Base-by-base conservation (phyloP, 768 basidiomycete species). In the Pleurotus platypus region DNA sequence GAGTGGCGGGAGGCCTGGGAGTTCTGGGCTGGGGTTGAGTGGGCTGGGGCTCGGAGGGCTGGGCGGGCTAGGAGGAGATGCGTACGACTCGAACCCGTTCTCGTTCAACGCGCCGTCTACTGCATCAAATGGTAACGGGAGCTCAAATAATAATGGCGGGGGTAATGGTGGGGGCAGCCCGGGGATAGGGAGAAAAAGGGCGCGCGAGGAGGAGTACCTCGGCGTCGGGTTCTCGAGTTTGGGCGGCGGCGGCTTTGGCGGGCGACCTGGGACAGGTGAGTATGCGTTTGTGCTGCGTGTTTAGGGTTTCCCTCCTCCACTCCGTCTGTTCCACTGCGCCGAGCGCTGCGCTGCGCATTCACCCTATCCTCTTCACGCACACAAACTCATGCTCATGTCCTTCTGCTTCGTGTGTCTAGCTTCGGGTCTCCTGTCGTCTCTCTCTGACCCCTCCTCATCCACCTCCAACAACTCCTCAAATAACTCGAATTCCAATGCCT, bases 1-100 rank as follows among this genome's bases (percentile, higher is more conserved):
- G 30, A n/a, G 27, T 7, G 30, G 49, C 18, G 27, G 18, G 15
- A 18, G 49, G 22, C 20, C 30, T 9, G 47, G 47, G 0, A 24
- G 15, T 1, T 27, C 30, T 1, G 47, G 47, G 22, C 16, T 18
- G 8, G 47, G 47, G 15, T 27, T 27, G 15, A 6, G 47, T 3
- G 24, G 18, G 6, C n/a, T 24, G 16, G 47, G 27, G 11, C 46
- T 48, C 37, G 49, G 49, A 15, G 35, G 49, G 9, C 7, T 37
- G 11, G 30, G 30, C 11, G 30, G 49, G 27, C 15, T 26, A 5
- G 26, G 49, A 2, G 15, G 12, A 15, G 57, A 40, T 46, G 45
- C 16, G 8, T 54, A 71, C 68, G 82, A 82, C 46, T 57, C 48
- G 69, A 83, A 80, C 51, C 83, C 83, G 61, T 84, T 84, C 81